Evolutionary conservation across 106 monocot genomes (phyloP).

Genomic region (Dendrobium nobile): DNA sequence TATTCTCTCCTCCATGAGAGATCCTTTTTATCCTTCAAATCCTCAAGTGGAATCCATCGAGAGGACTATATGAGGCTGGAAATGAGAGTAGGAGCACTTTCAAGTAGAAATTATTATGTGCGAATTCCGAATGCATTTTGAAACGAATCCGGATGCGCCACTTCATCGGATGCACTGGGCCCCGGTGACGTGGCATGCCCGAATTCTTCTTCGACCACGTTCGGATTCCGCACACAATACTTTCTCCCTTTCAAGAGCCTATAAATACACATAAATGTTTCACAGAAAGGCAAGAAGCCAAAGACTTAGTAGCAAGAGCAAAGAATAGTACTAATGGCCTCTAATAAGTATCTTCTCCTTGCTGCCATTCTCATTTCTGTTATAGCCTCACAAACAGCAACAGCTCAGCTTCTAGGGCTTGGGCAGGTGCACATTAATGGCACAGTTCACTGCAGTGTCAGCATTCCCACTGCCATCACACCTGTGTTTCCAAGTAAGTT

Average conservation of each 20-base stretch:
- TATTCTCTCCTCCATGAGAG: no score
- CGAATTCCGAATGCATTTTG: no score
- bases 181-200: no score
- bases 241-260: not conserved
- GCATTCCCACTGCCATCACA: constrained; percentile 5
- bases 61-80: no score
- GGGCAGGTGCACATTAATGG: constrained; percentile 26
- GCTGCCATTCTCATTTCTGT: constrained; percentile 7
- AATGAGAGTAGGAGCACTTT: no score
- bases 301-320: not conserved
- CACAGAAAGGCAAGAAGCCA: not conserved
- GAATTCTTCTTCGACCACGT: no score
- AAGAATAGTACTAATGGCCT: not conserved
- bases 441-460: constrained; percentile 30
- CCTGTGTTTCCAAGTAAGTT: constrained; percentile 35
- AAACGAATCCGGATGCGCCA: no score
- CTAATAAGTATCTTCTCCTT: constrained; percentile 7
- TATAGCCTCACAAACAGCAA: constrained; percentile 11
- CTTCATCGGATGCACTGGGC: no score
- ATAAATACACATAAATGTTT: not conserved
- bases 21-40: no score
- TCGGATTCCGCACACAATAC: no score
- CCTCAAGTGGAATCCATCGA: no score
- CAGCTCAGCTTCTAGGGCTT: constrained; percentile 32
- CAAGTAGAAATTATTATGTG: no score